phyloP scores from a whole-genome alignment of 148 eudicot genomes.

The Arbutus unedo region DNA sequence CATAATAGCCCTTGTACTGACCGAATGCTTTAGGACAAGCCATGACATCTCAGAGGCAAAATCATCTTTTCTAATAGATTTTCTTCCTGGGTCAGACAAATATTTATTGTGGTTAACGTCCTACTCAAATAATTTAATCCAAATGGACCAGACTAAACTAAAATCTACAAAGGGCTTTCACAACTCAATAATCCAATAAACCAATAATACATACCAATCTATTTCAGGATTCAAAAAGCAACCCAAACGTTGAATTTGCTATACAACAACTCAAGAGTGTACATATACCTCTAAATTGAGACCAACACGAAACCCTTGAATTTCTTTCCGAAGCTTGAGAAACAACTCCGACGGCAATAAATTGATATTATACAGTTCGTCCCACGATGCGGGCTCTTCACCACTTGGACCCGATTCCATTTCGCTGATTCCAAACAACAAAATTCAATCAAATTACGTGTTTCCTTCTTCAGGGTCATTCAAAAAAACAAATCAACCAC shows the following conservation, averaged over 20 bases:
- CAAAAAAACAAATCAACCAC: not conserved
- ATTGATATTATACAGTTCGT: conserved; percentile 65
- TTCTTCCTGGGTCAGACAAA: too few relatives aligned
- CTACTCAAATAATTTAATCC: too few relatives aligned
- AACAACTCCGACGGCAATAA: conserved; percentile 76
- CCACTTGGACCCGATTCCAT: conserved; percentile 47
- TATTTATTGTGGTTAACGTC: too few relatives aligned
- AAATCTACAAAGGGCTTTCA: too few relatives aligned
- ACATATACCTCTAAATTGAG: conserved; percentile 71
- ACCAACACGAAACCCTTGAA: conserved; percentile 65
- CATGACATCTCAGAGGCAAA: too few relatives aligned
- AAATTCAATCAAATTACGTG: conserved; percentile 5
- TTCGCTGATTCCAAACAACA: conserved; percentile 12
- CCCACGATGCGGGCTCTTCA: conserved; percentile 69
- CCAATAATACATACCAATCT: not conserved
- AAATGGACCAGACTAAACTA: too few relatives aligned
- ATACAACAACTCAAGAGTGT: not conserved
- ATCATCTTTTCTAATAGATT: too few relatives aligned
- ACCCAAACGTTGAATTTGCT: not conserved
- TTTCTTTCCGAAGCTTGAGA: conserved; percentile 72
- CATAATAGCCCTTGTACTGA: too few relatives aligned
- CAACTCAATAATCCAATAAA: not conserved
- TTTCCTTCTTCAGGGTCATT: not conserved
- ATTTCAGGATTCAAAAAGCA: conserved; percentile 9
- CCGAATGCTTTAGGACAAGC: too few relatives aligned